phyloP scores from a whole-genome alignment of 129 eudicot genomes.

The Escallonia rubra region DNA sequence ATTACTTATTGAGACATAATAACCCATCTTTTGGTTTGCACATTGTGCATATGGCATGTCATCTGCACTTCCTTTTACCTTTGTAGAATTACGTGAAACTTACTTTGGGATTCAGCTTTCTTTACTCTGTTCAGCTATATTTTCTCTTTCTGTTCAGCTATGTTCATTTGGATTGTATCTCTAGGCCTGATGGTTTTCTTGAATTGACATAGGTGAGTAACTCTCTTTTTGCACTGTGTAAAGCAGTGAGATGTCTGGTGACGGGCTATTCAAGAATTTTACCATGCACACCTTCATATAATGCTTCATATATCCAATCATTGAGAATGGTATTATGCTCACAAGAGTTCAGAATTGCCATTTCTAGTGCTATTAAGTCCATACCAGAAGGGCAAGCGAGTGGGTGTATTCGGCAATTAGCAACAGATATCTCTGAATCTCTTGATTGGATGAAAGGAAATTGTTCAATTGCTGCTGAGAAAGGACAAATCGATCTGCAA shows the following conservation, averaged over 20 bases:
- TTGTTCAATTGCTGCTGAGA: constrained; percentile 12
- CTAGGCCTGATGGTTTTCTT: constrained; percentile 21
- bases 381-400: constrained; percentile 92
- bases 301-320: constrained; percentile 53
- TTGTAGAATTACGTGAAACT: no score
- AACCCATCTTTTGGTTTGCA: no score
- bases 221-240: constrained; percentile 67
- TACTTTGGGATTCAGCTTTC: background rate
- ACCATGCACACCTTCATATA: constrained; percentile 11
- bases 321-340: constrained; percentile 56
- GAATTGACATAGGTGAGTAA: constrained; percentile 48
- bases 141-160: background rate
- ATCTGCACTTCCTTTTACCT: no score
- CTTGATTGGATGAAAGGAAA: constrained; percentile 61
- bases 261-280: constrained; percentile 17
- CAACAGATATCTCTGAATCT: constrained; percentile 57
- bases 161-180: background rate
- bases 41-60: no score
- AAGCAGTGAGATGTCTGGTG: constrained; percentile 50
- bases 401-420: constrained; percentile 47
- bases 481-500: constrained; percentile 23
- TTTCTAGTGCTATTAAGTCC: constrained; percentile 60
- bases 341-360: constrained; percentile 56
- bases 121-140: background rate
- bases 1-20: no score